Percentiles rank a stretch among this genome's conserved stretches.
Evolutionary conservation across 1,284 basidiomycete species (phyloP).

Genomic region (Inonotus obliquus): DNA sequence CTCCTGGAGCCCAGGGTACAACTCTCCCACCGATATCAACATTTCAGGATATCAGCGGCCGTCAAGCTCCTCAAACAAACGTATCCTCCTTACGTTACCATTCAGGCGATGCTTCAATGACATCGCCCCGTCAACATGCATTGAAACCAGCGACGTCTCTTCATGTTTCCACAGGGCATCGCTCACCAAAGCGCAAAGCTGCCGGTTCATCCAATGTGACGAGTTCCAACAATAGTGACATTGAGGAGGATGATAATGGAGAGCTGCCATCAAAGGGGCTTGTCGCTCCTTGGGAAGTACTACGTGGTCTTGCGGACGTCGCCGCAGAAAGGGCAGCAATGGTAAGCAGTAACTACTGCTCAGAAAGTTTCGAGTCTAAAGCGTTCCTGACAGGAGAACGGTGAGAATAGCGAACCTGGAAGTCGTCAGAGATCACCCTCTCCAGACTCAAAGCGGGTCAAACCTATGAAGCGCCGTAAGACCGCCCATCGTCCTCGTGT

Average conservation of each 20-base stretch:
- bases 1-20: constrained; percentile 34
- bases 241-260: constrained; percentile 65
- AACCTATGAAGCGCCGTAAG: constrained; percentile 70
- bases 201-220: constrained; percentile 58
- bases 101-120: constrained; percentile 36
- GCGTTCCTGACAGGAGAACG: constrained; percentile 53
- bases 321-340: constrained; percentile 72
- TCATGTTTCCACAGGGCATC: constrained; percentile 30
- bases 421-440: constrained; percentile 70
- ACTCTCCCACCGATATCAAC: constrained; percentile 69
- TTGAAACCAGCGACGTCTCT: constrained; percentile 28
- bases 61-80: constrained; percentile 43
- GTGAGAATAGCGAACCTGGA: constrained; percentile 66
- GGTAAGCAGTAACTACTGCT: constrained; percentile 34
- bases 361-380: constrained; percentile 1
- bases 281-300: constrained; percentile 78
- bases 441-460: constrained; percentile 52
- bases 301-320: constrained; percentile 74
- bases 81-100: constrained; percentile 58
- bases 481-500: constrained; percentile 49
- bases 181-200: constrained; percentile 48
- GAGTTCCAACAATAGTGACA: constrained; percentile 73
- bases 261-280: constrained; percentile 77
- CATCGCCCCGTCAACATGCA: constrained; percentile 34
- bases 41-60: constrained; percentile 53